Base-by-base conservation (phyloP, 2,329 filamentous ascomycete genomes). In the Penicillium sp. region DNA sequence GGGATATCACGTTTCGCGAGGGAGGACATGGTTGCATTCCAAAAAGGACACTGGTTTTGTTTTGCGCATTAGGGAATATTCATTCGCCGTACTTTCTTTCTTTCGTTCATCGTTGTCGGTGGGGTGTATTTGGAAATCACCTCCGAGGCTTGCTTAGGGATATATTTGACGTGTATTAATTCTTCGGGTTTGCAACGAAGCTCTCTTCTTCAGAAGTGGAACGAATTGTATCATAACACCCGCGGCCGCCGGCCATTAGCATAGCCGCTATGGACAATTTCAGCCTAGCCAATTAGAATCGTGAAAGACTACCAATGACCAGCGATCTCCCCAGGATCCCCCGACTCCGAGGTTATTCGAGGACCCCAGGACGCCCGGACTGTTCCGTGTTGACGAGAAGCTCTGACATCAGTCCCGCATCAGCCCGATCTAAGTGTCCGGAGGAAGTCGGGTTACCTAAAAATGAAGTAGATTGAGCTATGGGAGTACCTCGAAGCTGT, bases 321-420 rank as follows among this genome's bases (percentile, higher is more conserved):
- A 64, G 63, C 58, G 38, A 67, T 68, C 44, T 65, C 61, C 64
- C 70, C 65, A 68, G 68, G 63, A 65, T 59, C 53, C 64, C 68
- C 72, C 70, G 68, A 64, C 55, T 67, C 67, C 68, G 68, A 70
- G 68, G 68, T 62, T 70, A 70, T 65, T 65, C 38, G 37, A 59
- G 33, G 44, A 53, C 59, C 56, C 59, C 49, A 50, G 53, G 44
- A 35, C 24, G 62, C 60, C 68, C 68, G 68, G 64, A 59, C 65
- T 59, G 60, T 75, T 71, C 74, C 73, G 75, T 67, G 67, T 66
- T 61, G 56, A 68, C 67, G 60, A 53, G 54, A 38, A 66, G 37
- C 59, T 68, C 64, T 78, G 74, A 77, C 74, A 77, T 78, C 75
- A 78, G 72, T 77, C 74, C 76, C 76, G 76, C 75, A 76, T 75